These are phyloP conservation scores for Aspergillus olivimuriae DNA, from an alignment of 495 filamentous ascomycete genomes.

Conservation along the genomic window DNA sequence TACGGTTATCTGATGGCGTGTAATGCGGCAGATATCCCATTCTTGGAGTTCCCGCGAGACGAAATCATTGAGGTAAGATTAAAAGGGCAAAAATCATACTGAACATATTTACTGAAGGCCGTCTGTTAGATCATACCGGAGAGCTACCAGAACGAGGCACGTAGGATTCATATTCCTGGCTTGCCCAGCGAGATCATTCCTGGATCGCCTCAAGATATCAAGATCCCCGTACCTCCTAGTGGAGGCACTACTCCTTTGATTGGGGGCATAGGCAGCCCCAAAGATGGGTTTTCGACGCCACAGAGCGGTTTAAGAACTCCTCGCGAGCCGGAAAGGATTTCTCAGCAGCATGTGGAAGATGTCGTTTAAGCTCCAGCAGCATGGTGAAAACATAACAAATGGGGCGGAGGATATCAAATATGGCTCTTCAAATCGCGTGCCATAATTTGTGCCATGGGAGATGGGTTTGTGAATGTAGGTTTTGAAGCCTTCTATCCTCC, in stretches of 20 bases:
- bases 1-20: slow-evolving; percentile 99
- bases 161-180: slow-evolving; percentile 71
- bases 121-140: slow-evolving; percentile 76
- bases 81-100: slow-evolving; percentile 5
- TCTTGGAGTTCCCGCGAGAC: slow-evolving; percentile 87
- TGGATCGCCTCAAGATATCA: slow-evolving; percentile 74
- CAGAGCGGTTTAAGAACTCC: slow-evolving; percentile 38
- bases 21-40: slow-evolving; percentile 91
- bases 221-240: slow-evolving; percentile 67
- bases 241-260: slow-evolving; percentile 45
- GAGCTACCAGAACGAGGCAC: slow-evolving; percentile 92
- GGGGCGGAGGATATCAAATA: slow-evolving; percentile 1
- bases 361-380: slow-evolving; percentile 36
- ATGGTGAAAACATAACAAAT: too few relatives aligned
- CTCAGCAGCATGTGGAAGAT: slow-evolving; percentile 44
- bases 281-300: slow-evolving; percentile 36
- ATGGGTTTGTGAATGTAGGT: slow-evolving; percentile 6
- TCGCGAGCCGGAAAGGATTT: slow-evolving; percentile 41
- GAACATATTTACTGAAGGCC: slow-evolving; percentile 10
- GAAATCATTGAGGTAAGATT: slow-evolving; percentile 82
- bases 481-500: slow-evolving; percentile 57
- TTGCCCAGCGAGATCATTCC: slow-evolving; percentile 58
- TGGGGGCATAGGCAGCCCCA: slow-evolving; percentile 41
- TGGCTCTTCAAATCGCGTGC: background rate
- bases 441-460: slow-evolving; percentile 1